phyloP scores from a whole-genome alignment of 306 rosid species.

The Quillaja saponaria region DNA sequence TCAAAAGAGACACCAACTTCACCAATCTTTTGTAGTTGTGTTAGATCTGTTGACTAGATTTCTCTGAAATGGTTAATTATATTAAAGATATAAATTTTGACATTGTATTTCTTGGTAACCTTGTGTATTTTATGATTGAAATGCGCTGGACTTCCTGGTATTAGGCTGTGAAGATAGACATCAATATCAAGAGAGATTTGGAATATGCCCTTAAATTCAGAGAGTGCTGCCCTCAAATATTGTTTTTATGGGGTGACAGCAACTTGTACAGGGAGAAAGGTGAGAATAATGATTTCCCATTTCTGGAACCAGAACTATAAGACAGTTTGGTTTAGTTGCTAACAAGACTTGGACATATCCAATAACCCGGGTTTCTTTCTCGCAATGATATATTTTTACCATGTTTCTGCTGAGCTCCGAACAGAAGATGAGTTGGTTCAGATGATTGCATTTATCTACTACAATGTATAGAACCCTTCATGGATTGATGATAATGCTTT shows the following conservation, averaged over 20 bases:
- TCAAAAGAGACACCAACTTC: neutral
- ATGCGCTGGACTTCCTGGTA: conserved; percentile 25
- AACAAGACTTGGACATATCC: conserved; percentile 11
- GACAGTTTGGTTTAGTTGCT: conserved; percentile 25
- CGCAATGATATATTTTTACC: conserved; percentile 2
- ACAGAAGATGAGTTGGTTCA: conserved; percentile 77
- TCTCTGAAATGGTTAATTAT: neutral
- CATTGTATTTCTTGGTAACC: conserved; percentile 4
- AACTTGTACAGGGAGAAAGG: conserved; percentile 91
- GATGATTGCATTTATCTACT: conserved; percentile 91
- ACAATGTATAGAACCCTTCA: conserved; percentile 87
- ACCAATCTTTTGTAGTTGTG: neutral
- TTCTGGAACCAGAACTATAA: neutral
- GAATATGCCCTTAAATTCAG: conserved; percentile 84
- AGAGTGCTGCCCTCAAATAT: conserved; percentile 80
- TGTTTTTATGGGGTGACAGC: conserved; percentile 71
- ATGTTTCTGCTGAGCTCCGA: conserved; percentile 52
- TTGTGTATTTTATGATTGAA: conserved; percentile 7
- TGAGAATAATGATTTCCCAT: conserved; percentile 37
- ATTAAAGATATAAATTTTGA: neutral
- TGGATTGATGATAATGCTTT: conserved; percentile 67
- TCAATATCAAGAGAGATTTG: conserved; percentile 83
- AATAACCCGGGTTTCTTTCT: conserved; percentile 9
- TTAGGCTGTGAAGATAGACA: conserved; percentile 82
- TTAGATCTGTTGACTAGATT: no score